A percentile compares a stretch with the other conserved stretches of the same genome.
Evolutionary conservation across 169 alveolate species (phyloP).

Genomic region (Babesia gibsoni): DNA sequence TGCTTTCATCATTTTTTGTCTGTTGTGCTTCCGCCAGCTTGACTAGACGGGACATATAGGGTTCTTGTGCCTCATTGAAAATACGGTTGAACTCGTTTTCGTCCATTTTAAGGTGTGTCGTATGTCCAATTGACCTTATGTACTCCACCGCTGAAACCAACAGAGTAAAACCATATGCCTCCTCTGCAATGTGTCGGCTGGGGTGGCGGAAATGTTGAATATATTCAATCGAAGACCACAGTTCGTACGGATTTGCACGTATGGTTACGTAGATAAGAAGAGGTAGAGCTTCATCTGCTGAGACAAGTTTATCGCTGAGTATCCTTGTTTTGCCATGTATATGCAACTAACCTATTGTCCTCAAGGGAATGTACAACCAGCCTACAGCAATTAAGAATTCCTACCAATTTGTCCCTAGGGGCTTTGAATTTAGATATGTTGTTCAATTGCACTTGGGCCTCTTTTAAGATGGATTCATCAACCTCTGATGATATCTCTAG

Average conservation of each 20-base stretch:
- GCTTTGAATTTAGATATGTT: conserved; percentile 60
- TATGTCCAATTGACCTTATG: conserved; percentile 47
- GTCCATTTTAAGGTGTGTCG: conserved; percentile 40
- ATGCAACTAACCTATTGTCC: conserved; percentile 35
- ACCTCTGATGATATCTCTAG: conserved; percentile 52
- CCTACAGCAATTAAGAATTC: conserved; percentile 71
- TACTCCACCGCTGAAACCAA: conserved; percentile 80
- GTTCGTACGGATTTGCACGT: conserved; percentile 78
- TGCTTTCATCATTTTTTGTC: background rate
- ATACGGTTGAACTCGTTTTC: conserved; percentile 36
- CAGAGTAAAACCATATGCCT: conserved; percentile 81
- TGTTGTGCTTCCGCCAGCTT: conserved; percentile 14
- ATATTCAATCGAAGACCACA: conserved; percentile 75
- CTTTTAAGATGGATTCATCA: conserved; percentile 9
- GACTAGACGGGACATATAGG: conserved; percentile 28
- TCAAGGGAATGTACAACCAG: conserved; percentile 64
- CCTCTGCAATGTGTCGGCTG: conserved; percentile 74
- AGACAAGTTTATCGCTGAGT: conserved; percentile 57
- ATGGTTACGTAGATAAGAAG: conserved; percentile 74
- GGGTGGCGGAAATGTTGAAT: conserved; percentile 81
- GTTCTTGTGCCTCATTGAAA: conserved; percentile 21
- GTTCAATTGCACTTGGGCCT: conserved; percentile 48
- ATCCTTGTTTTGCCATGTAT: background rate
- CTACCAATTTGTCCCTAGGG: conserved; percentile 74
- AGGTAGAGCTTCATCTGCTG: conserved; percentile 85